Conservation (phyloP, 768 basidiomycete species). For the Amanita inopinata region DNA sequence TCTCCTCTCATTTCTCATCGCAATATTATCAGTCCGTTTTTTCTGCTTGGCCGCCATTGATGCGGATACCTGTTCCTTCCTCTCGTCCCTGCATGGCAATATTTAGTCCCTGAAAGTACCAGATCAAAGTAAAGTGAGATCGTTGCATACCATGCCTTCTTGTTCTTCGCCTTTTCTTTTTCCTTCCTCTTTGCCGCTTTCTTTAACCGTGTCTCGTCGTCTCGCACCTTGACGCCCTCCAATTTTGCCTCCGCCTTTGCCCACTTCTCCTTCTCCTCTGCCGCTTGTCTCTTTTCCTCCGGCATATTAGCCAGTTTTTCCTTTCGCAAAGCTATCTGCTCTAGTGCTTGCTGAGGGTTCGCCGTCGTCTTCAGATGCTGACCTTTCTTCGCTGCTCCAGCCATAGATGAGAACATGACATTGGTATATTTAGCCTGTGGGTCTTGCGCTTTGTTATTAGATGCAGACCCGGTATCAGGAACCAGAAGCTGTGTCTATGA, state of each 20-base stretch:
- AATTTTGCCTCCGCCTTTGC: constrained; percentile 80
- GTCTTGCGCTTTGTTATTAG: constrained; percentile 19
- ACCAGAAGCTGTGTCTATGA: constrained; percentile 65
- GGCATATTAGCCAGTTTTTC: constrained; percentile 68
- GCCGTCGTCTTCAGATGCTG: constrained; percentile 58
- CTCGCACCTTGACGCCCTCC: constrained; percentile 86
- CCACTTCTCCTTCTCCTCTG: constrained; percentile 83
- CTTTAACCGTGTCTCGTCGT: constrained; percentile 78
- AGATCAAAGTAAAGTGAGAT: no score
- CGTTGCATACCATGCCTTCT: constrained; percentile 71
- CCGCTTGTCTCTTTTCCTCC: constrained; percentile 72
- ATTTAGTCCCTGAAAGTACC: no score
- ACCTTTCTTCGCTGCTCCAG: constrained; percentile 43
- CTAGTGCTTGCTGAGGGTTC: constrained; percentile 80
- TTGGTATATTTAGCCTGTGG: constrained; percentile 40
- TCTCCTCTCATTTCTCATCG: constrained; percentile 70
- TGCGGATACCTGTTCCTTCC: constrained; percentile 67
- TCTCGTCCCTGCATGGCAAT: constrained; percentile 55
- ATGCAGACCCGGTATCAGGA: constrained; percentile 30
- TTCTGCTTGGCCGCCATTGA: constrained; percentile 82
- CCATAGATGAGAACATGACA: constrained; percentile 58
- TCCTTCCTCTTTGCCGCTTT: constrained; percentile 91
- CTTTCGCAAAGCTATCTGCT: constrained; percentile 67
- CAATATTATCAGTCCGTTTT: constrained; percentile 87
- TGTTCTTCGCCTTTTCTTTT: constrained; percentile 78